A percentile compares a stretch with the other conserved stretches of the same genome.
Conservation (phyloP, 441 rosid species). For the Croton laevigatus region DNA sequence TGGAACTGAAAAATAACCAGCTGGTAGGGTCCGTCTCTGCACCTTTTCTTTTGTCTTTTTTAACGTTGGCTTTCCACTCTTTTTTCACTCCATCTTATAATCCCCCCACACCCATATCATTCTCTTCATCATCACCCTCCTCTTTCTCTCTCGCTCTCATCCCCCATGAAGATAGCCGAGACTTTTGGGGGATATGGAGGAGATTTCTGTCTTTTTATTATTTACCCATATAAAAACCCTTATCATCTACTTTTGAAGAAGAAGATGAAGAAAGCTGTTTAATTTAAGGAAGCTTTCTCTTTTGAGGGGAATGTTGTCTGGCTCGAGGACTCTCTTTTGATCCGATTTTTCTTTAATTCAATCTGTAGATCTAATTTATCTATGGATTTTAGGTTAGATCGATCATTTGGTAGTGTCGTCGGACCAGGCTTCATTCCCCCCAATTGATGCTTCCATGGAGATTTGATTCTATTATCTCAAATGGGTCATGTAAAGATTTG, state of each 20-base stretch:
- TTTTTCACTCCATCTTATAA: slow-evolving; percentile 44
- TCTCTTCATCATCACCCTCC: slow-evolving; percentile 46
- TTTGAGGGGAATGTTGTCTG: slow-evolving; percentile 98
- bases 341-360: background rate
- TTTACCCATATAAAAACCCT: slow-evolving; percentile 13
- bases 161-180: slow-evolving; percentile 72
- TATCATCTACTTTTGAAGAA: background rate
- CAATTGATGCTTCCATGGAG: slow-evolving; percentile 52
- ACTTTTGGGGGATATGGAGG: slow-evolving; percentile 55
- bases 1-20: slow-evolving; percentile 41
- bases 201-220: background rate
- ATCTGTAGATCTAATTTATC: slow-evolving; percentile 8
- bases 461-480: background rate
- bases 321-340: slow-evolving; percentile 70
- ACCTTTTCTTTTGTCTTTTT: slow-evolving; percentile 46
- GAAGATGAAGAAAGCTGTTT: background rate
- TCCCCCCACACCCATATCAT: slow-evolving; percentile 43
- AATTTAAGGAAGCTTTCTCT: slow-evolving; percentile 33
- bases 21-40: slow-evolving; percentile 43
- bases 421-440: slow-evolving; percentile 99
- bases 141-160: slow-evolving; percentile 18
- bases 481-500: slow-evolving; percentile 33
- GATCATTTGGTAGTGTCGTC: slow-evolving; percentile 49
- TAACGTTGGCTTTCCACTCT: slow-evolving; percentile 47
- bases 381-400: background rate